phyloP scores from a whole-genome alignment of 1,284 basidiomycete species.

The Caloboletus firmus region DNA sequence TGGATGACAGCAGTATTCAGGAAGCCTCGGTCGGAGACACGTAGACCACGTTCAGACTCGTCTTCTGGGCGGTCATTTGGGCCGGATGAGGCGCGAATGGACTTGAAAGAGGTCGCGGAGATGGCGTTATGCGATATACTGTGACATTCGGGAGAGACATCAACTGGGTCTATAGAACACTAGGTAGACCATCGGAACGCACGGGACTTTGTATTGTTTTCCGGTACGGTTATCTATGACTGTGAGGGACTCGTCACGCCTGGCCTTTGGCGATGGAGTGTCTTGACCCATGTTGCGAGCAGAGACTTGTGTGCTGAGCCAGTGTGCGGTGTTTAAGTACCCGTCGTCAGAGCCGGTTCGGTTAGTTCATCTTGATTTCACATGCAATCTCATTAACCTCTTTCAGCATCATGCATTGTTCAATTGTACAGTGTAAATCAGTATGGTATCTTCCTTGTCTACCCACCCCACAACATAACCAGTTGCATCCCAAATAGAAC shows the following conservation, averaged over 20 bases:
- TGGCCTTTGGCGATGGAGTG: slow-evolving; percentile 15
- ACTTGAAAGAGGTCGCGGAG: slow-evolving; percentile 79
- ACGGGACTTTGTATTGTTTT: slow-evolving; percentile 75
- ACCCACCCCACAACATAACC: background rate
- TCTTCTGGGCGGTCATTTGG: slow-evolving; percentile 74
- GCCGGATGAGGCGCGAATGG: slow-evolving; percentile 57
- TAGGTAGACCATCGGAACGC: slow-evolving; percentile 34
- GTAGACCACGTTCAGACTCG: slow-evolving; percentile 76
- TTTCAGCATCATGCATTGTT: slow-evolving; percentile 4
- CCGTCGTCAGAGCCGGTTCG: slow-evolving; percentile 7
- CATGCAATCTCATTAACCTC: too few species aligned
- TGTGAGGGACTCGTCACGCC: slow-evolving; percentile 51
- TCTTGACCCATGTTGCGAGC: slow-evolving; percentile 29
- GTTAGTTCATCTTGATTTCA: slow-evolving; percentile 14
- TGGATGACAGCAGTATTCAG: slow-evolving; percentile 84
- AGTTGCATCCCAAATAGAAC: background rate
- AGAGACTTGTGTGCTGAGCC: background rate
- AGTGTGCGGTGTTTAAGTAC: slow-evolving; percentile 10
- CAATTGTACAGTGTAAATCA: slow-evolving; percentile 5
- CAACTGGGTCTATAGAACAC: background rate
- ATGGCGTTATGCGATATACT: slow-evolving; percentile 79
- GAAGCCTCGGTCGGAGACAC: slow-evolving; percentile 78
- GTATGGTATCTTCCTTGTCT: slow-evolving; percentile 20
- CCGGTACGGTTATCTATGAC: slow-evolving; percentile 85
- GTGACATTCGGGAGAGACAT: slow-evolving; percentile 2